Evolutionary conservation across 192 early-diverging fungal species (phyloP), one percentile per base, ranked within the genome.

Genomic region (Backusella sp.): DNA sequence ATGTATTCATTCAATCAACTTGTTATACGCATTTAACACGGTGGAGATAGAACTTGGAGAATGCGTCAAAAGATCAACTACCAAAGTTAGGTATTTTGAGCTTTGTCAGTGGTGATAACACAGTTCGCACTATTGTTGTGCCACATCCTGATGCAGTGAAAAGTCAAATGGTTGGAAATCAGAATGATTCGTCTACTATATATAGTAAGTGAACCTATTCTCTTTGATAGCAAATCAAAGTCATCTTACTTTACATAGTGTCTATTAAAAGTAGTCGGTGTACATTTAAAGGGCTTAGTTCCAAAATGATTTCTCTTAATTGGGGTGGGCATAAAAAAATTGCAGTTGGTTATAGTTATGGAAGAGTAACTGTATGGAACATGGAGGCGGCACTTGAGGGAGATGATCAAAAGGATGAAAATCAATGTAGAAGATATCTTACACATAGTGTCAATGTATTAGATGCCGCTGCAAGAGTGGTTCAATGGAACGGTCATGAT

Each of bases 1-100:
- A 71, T 30, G 11, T n/a, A 9, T 53, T 35, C 12, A 21, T 72
- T 19, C 21, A 34, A 35, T 35, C 28, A 32, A 30, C 1, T 11
- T 49, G 1, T 49, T 17, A 1, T 19, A 21, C 17, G 3, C 0
- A 19, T 6, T 1, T 49, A 19, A 49, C 19, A 6, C 46, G 6
- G 34, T n/a, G 21, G n/a, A 11, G 12, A 62, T 56, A 32, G 42
- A 28, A 30, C 7, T 11, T 66, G 39, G 65, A 67, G 4, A 68
- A 39, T 15, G 34, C 23, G 2, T 37, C 53, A 6, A 39, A 70
- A 32, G 34, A 72, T 35, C 19, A 36, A 8, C 21, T 78, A 21
- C 68, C 80, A 4, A 82, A 77, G 71, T 49, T 86, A 14, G 85
- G 85, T 8, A 76, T 86, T 21, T 12, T 86, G 21, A 78, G 83